Conservation (phyloP, 345 rosid species). For the Camelina sativa region DNA sequence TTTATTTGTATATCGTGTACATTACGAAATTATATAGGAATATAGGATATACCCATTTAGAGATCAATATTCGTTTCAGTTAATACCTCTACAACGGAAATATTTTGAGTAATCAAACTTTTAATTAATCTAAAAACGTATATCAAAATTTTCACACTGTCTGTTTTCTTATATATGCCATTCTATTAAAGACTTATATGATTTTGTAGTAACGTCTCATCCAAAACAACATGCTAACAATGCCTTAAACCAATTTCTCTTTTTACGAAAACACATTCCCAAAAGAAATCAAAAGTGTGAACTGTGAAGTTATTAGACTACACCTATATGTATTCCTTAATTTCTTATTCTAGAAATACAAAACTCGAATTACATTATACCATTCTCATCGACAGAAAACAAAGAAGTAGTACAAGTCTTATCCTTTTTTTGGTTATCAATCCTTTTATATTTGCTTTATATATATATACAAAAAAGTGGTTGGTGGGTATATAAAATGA, state of each 20-base stretch:
- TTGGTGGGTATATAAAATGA: background rate
- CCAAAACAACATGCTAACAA: conserved; percentile 22
- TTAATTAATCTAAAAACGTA: background rate
- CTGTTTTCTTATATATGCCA: no score
- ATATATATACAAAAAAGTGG: background rate
- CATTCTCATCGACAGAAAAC: background rate
- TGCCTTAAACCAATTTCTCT: conserved; percentile 10
- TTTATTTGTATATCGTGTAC: background rate
- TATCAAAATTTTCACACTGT: no score
- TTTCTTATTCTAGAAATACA: background rate
- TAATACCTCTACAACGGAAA: background rate
- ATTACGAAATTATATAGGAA: background rate
- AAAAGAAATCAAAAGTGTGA: conserved; percentile 29
- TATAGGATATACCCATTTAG: background rate
- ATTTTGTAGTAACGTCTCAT: conserved; percentile 31
- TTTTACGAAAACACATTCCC: conserved; percentile 34
- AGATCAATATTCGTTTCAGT: background rate
- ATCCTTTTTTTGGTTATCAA: background rate
- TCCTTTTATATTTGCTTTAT: background rate
- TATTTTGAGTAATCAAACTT: background rate
- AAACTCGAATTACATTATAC: background rate
- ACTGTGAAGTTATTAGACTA: conserved; percentile 4
- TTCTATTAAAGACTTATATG: background rate
- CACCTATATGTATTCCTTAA: background rate
- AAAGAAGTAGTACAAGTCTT: background rate